phyloP scores from a whole-genome alignment of 495 filamentous ascomycete genomes.

The Aspergillus conjunctus region DNA sequence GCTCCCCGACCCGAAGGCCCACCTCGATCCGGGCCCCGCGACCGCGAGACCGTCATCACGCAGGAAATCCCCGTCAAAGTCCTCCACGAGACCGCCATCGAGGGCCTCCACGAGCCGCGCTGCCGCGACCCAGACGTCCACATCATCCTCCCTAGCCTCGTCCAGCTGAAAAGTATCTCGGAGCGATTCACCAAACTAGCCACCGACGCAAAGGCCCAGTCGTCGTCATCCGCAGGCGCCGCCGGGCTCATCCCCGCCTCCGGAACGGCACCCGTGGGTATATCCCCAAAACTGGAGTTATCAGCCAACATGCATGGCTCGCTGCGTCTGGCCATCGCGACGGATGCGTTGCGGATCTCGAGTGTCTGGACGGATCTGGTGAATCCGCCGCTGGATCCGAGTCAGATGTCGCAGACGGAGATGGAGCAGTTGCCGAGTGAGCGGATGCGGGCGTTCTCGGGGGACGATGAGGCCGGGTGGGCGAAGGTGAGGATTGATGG shows the following conservation, averaged over 20 bases:
- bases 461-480: slow-evolving; percentile 68
- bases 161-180: slow-evolving; percentile 85
- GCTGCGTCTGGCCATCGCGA: slow-evolving; percentile 70
- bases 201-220: slow-evolving; percentile 29
- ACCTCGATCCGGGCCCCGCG: slow-evolving; percentile 34
- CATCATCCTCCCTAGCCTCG: slow-evolving; percentile 80
- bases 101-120: slow-evolving; percentile 84
- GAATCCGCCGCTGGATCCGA: slow-evolving; percentile 82
- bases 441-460: slow-evolving; percentile 56
- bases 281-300: slow-evolving; percentile 69
- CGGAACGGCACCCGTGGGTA: slow-evolving; percentile 17
- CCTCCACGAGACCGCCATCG: slow-evolving; percentile 74
- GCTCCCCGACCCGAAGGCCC: neutral
- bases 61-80: slow-evolving; percentile 95
- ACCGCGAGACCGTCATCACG: slow-evolving; percentile 86
- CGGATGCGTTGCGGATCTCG: slow-evolving; percentile 78
- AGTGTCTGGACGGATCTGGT: slow-evolving; percentile 78
- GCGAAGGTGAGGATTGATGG: slow-evolving; percentile 87
- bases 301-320: slow-evolving; percentile 91
- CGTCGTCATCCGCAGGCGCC: neutral
- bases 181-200: slow-evolving; percentile 91
- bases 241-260: neutral
- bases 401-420: slow-evolving; percentile 63
- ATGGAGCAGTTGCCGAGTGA: slow-evolving; percentile 74
- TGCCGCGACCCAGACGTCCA: slow-evolving; percentile 93